These are phyloP conservation scores for Agaricales sp. DNA, from an alignment of 1,284 basidiomycete genomes.

Conservation along the genomic window DNA sequence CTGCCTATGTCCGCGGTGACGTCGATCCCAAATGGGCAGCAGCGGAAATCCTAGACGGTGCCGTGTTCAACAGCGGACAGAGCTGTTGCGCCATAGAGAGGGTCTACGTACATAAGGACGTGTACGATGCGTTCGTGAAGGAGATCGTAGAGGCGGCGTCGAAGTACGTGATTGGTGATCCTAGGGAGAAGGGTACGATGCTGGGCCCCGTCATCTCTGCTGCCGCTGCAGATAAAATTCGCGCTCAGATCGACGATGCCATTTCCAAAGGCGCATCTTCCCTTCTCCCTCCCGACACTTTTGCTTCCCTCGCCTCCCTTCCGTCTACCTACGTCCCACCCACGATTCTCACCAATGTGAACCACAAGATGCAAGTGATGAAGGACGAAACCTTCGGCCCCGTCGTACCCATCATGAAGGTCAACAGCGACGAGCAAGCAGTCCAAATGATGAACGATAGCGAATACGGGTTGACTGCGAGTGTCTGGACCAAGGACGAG, in stretches of 20 bases:
- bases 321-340: constrained; percentile 84
- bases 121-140: constrained; percentile 78
- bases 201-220: constrained; percentile 89
- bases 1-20: constrained; percentile 86
- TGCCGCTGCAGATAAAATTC: constrained; percentile 74
- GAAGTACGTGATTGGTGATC: constrained; percentile 84
- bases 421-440: constrained; percentile 78
- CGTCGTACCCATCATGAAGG: constrained; percentile 85
- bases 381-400: constrained; percentile 87
- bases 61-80: constrained; percentile 94
- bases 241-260: constrained; percentile 80
- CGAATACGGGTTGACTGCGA: constrained; percentile 88
- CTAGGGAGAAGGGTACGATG: constrained; percentile 60
- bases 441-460: constrained; percentile 92
- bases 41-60: constrained; percentile 85
- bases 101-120: constrained; percentile 84
- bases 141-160: constrained; percentile 68
- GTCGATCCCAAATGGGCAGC: constrained; percentile 80
- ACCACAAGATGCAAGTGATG: constrained; percentile 94
- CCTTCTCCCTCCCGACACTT: constrained; percentile 64
- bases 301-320: constrained; percentile 59
- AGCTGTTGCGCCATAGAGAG: constrained; percentile 86
- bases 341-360: constrained; percentile 79
- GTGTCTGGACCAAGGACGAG: constrained; percentile 82
- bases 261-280: constrained; percentile 71